phyloP scores from a whole-genome alignment of 1,284 basidiomycete species.

The Malassezia slooffiae region DNA sequence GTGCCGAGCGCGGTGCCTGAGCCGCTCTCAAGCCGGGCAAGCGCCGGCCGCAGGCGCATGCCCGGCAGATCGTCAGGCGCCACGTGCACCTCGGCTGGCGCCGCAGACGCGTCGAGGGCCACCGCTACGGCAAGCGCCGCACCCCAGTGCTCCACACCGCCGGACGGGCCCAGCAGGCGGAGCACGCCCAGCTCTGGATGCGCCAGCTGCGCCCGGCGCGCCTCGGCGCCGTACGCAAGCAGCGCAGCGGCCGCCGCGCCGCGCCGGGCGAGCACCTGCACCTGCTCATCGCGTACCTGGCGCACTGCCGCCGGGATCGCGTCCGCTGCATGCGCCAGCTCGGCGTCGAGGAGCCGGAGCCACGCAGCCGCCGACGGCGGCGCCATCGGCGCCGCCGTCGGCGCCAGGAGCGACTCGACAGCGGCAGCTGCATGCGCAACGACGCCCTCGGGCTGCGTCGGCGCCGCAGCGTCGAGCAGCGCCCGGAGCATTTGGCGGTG shows the following conservation, averaged over 20 bases:
- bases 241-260: background rate
- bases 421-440: background rate
- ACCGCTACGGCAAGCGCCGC: background rate
- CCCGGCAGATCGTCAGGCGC: too few species aligned
- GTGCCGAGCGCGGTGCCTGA: background rate
- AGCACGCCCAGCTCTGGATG: background rate
- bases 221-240: background rate
- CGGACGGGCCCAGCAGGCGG: background rate
- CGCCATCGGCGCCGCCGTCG: background rate
- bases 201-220: background rate
- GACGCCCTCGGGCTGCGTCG: background rate
- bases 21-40: slow-evolving; percentile 1
- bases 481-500: background rate
- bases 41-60: background rate
- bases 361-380: background rate
- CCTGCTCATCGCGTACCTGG: background rate
- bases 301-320: background rate
- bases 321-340: background rate
- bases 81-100: background rate
- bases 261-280: background rate
- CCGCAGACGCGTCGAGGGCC: background rate
- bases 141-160: slow-evolving; percentile 1
- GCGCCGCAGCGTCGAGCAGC: slow-evolving; percentile 4
- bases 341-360: background rate
- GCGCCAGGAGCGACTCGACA: background rate